These are phyloP conservation scores for Thuja plicata DNA, from an alignment of 83 land plant species.

Conservation along the genomic window DNA sequence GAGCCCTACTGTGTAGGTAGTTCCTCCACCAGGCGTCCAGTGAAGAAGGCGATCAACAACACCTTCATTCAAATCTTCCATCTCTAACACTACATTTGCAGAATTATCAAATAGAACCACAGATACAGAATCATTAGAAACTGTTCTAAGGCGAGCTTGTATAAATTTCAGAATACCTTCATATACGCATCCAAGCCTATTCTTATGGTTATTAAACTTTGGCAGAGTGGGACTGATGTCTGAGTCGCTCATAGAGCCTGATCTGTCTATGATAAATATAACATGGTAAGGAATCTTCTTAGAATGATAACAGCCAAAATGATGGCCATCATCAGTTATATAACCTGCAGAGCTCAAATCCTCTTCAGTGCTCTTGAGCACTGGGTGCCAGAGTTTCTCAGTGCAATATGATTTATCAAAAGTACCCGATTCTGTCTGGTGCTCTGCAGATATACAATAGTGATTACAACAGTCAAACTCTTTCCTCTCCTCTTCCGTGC, in stretches of 20 bases:
- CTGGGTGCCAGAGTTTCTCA: constrained; percentile 30
- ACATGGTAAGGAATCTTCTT: constrained; percentile 21
- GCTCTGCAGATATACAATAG: constrained; percentile 18
- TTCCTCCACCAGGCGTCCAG: constrained; percentile 3
- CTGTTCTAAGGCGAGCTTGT: background rate
- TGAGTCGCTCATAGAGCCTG: constrained; percentile 17
- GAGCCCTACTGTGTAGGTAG: constrained; percentile 23
- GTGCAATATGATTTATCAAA: constrained; percentile 24
- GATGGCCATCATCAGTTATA: constrained; percentile 33
- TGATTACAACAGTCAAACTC: constrained; percentile 25
- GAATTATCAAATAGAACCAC: constrained; percentile 26
- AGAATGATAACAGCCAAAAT: background rate
- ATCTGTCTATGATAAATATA: constrained; percentile 36
- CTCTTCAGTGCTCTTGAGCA: background rate
- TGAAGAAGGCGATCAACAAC: constrained; percentile 19
- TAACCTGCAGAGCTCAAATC: constrained; percentile 13
- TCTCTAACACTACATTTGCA: background rate
- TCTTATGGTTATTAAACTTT: constrained; percentile 14
- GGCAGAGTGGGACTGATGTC: constrained; percentile 26
- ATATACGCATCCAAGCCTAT: constrained; percentile 42
- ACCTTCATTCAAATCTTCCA: constrained; percentile 13
- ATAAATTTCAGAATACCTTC: constrained; percentile 32
- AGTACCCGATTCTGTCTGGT: background rate
- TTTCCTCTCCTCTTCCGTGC: constrained; percentile 18
- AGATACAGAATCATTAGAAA: constrained; percentile 18